These are phyloP conservation scores for Peniophora sp. DNA, from an alignment of 1,284 basidiomycete species.

Conservation along the genomic window DNA sequence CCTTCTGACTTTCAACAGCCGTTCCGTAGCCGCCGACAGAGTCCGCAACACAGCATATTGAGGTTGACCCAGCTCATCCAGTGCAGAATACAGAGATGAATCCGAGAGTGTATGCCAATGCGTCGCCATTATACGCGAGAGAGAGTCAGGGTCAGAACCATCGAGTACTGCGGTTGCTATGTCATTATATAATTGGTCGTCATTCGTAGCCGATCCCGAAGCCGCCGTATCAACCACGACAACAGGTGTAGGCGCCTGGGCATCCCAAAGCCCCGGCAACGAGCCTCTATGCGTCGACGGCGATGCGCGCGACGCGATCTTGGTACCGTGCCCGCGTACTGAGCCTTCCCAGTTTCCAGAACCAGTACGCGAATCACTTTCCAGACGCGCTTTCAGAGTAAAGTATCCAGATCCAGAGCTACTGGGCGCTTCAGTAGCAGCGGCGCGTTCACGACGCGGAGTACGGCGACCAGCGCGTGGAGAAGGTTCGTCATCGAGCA, in stretches of 20 bases:
- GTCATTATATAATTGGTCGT: too few relatives aligned
- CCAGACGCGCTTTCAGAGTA: constrained; percentile 49
- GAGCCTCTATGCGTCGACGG: constrained; percentile 14
- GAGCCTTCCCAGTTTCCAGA: constrained; percentile 53
- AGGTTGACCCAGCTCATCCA: constrained; percentile 42
- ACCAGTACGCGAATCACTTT: constrained; percentile 28
- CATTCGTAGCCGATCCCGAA: too few relatives aligned
- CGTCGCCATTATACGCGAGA: constrained; percentile 67
- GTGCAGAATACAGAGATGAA: constrained; percentile 32
- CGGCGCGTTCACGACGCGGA: neutral
- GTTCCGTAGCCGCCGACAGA: constrained; percentile 57
- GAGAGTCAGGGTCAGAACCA: constrained; percentile 25
- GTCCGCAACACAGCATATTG: constrained; percentile 62
- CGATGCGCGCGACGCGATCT: constrained; percentile 23
- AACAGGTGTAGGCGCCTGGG: constrained; percentile 30
- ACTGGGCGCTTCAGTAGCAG: neutral
- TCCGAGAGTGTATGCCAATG: constrained; percentile 54
- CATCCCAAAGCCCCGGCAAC: constrained; percentile 28
- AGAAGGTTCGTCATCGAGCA: constrained; percentile 16
- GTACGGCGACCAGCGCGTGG: constrained; percentile 15
- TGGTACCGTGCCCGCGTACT: constrained; percentile 43
- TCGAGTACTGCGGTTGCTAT: too few relatives aligned
- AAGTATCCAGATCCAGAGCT: constrained; percentile 37
- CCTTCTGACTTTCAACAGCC: constrained; percentile 42
- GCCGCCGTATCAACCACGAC: constrained; percentile 46